Conservation (phyloP, 495 filamentous ascomycete genomes). For the Hyaloscypha variabilis region DNA sequence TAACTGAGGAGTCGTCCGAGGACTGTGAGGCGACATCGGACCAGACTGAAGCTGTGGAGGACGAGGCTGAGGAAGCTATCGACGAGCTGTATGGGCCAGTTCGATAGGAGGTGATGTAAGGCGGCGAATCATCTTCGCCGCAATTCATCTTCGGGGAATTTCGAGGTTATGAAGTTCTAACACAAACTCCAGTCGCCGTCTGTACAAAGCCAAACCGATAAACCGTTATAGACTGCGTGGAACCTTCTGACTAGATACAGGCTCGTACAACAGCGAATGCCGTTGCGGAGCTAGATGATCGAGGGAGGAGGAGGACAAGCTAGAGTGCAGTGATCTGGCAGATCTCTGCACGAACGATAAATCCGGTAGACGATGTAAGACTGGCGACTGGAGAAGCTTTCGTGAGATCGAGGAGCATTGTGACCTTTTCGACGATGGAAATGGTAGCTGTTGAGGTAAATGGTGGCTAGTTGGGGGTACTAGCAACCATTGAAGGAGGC, state of each 20-base stretch:
- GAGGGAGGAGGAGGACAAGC: slow-evolving; percentile 43
- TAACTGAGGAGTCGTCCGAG: slow-evolving; percentile 50
- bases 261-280: slow-evolving; percentile 27
- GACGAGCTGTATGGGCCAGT: slow-evolving; percentile 66
- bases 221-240: slow-evolving; percentile 41
- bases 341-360: slow-evolving; percentile 54
- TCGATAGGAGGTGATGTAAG: slow-evolving; percentile 43
- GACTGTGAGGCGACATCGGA: slow-evolving; percentile 70
- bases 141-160: slow-evolving; percentile 52
- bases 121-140: slow-evolving; percentile 45
- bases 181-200: slow-evolving; percentile 55
- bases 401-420: slow-evolving; percentile 52
- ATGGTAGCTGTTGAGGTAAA: slow-evolving; percentile 27
- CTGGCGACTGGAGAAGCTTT: slow-evolving; percentile 57
- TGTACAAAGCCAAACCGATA: slow-evolving; percentile 50
- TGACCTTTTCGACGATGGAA: slow-evolving; percentile 40
- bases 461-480: slow-evolving; percentile 26
- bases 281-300: slow-evolving; percentile 37
- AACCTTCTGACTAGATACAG: slow-evolving; percentile 33
- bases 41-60: slow-evolving; percentile 78
- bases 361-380: slow-evolving; percentile 56
- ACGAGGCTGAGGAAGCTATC: slow-evolving; percentile 71
- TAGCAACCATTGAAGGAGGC: slow-evolving; percentile 28
- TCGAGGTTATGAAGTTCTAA: slow-evolving; percentile 27
- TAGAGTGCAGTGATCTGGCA: slow-evolving; percentile 46